These are phyloP conservation scores for Chlorella sp. DNA, from an alignment of 139 green algal genomes.

Conservation along the genomic window DNA sequence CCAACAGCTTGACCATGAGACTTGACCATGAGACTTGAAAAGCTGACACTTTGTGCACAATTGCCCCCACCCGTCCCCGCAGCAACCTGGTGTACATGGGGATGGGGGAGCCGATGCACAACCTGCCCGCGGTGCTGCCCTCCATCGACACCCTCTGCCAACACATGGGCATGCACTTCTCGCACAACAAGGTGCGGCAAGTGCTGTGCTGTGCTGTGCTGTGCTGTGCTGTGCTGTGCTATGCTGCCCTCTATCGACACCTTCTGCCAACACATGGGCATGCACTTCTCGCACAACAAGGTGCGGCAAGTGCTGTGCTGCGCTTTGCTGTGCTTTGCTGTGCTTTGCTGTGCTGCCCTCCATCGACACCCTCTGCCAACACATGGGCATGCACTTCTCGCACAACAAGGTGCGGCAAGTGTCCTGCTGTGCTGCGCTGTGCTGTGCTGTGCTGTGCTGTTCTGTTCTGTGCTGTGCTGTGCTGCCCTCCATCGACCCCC, in stretches of 20 bases:
- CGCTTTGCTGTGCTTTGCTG: not conserved
- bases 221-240: not conserved
- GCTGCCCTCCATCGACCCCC: conserved; percentile 72
- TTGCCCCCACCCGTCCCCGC: conserved; percentile 38
- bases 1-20: too few species aligned
- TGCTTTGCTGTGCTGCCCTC: conserved; percentile 78
- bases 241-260: conserved; percentile 78
- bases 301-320: conserved; percentile 28
- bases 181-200: conserved; percentile 70
- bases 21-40: too few species aligned
- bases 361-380: conserved; percentile 75
- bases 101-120: conserved; percentile 89
- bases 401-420: conserved; percentile 69
- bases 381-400: conserved; percentile 75
- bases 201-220: not conserved
- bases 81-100: conserved; percentile 93
- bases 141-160: conserved; percentile 79
- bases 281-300: conserved; percentile 83
- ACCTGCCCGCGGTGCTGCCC: conserved; percentile 70
- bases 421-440: not conserved
- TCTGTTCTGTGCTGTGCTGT: too few species aligned
- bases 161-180: conserved; percentile 76
- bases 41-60: too few species aligned
- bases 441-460: too few species aligned
- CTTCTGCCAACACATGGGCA: conserved; percentile 68